Percentiles rank a stretch among this genome's conserved stretches.
phyloP scores from a whole-genome alignment of 768 basidiomycete genomes.

The Sporobolomyces pararoseus region DNA sequence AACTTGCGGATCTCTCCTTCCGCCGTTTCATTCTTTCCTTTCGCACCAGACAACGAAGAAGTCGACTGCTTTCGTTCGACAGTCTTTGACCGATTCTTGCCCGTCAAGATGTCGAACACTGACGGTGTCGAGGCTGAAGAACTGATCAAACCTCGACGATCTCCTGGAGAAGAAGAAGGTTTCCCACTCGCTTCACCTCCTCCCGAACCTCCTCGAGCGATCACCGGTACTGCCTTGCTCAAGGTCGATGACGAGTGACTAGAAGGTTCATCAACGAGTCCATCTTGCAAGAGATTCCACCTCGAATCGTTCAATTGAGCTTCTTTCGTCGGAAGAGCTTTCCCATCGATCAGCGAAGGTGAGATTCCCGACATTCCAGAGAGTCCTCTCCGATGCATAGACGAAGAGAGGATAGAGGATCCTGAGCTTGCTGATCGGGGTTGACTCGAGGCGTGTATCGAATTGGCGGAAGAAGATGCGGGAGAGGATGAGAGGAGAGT shows the following conservation, averaged over 20 bases:
- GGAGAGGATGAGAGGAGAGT: constrained; percentile 23
- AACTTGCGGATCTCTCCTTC: constrained; percentile 34
- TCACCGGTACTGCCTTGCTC: neutral
- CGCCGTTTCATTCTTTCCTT: neutral
- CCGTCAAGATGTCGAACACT: constrained; percentile 23
- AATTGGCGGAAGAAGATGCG: constrained; percentile 25
- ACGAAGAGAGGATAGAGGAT: constrained; percentile 31
- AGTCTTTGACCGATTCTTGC: neutral
- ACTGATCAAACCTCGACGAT: neutral
- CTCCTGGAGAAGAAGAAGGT: neutral
- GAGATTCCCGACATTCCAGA: neutral
- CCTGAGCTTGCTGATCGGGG: constrained; percentile 27
- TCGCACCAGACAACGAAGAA: neutral
- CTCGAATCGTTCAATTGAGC: constrained; percentile 27
- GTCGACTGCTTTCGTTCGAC: constrained; percentile 45
- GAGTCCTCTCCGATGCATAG: constrained; percentile 18
- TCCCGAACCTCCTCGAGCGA: neutral
- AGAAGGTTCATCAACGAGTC: neutral
- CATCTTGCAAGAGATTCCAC: constrained; percentile 25
- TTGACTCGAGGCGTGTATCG: constrained; percentile 13
- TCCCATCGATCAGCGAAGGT: constrained; percentile 6
- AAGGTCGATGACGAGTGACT: neutral
- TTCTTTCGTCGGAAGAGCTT: constrained; percentile 30
- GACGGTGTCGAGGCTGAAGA: constrained; percentile 16
- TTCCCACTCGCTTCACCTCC: neutral